phyloP scores from a whole-genome alignment of 179 eudicot species.

The Sideroxylon spinosum region DNA sequence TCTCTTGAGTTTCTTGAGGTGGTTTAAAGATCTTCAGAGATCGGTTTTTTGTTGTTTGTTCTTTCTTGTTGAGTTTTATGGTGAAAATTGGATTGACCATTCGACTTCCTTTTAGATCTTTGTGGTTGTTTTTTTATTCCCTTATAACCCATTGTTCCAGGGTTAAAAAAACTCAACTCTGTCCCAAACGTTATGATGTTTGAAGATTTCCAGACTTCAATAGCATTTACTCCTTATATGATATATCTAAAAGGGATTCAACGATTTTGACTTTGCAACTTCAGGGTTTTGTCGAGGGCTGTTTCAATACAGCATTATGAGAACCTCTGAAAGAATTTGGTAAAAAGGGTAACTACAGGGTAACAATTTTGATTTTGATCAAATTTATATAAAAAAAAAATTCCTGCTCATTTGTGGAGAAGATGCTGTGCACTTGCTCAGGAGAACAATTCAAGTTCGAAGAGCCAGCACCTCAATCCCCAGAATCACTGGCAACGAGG shows the following conservation, averaged over 20 bases:
- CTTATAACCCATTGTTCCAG: neutral
- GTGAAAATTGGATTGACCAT: neutral
- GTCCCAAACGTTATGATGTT: too few species aligned
- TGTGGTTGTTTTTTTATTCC: neutral
- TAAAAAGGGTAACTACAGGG: neutral
- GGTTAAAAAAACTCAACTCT: neutral
- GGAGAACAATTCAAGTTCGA: slow-evolving; percentile 81
- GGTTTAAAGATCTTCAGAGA: neutral
- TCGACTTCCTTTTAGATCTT: neutral
- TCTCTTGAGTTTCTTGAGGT: neutral
- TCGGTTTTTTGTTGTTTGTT: neutral
- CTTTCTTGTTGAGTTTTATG: neutral
- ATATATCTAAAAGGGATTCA: neutral
- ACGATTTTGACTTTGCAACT: neutral
- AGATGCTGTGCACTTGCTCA: slow-evolving; percentile 91
- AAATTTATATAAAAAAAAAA: neutral
- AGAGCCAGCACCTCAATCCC: slow-evolving; percentile 60
- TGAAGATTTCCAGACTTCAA: neutral
- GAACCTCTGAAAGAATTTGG: neutral
- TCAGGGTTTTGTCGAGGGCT: neutral
- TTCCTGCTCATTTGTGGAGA: slow-evolving; percentile 3
- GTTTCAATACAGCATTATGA: neutral
- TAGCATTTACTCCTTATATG: neutral
- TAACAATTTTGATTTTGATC: neutral
- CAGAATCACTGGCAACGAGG: slow-evolving; percentile 76